These are phyloP conservation scores for Beauveria rudraprayagi DNA, from an alignment of 2,329 filamentous ascomycete genomes.

Conservation along the genomic window DNA sequence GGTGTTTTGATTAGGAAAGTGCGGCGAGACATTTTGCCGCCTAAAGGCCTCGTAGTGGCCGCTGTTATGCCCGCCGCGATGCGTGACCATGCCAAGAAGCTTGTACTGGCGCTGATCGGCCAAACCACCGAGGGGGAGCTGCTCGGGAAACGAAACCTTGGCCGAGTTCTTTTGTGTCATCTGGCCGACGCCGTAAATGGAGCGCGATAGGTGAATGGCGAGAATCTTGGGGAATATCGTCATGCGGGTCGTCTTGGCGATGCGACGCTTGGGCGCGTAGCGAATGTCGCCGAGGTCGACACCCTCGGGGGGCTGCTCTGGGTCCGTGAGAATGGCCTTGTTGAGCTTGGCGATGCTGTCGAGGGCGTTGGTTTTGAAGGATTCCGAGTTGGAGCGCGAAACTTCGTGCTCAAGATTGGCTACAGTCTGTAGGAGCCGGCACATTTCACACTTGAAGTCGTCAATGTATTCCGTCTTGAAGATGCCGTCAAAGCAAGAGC, in stretches of 20 bases:
- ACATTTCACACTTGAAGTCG: slow-evolving; percentile 93
- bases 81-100: slow-evolving; percentile 79
- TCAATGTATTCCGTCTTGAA: slow-evolving; percentile 95
- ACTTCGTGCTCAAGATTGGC: slow-evolving; percentile 54
- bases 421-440: slow-evolving; percentile 74
- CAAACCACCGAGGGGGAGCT: slow-evolving; percentile 72
- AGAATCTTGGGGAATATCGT: slow-evolving; percentile 82
- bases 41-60: slow-evolving; percentile 97
- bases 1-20: slow-evolving; percentile 73
- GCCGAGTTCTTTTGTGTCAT: slow-evolving; percentile 87
- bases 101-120: slow-evolving; percentile 73
- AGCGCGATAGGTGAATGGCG: slow-evolving; percentile 85
- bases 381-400: slow-evolving; percentile 42
- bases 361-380: slow-evolving; percentile 42
- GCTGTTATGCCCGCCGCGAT: slow-evolving; percentile 92
- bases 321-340: slow-evolving; percentile 66
- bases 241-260: slow-evolving; percentile 81
- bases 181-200: slow-evolving; percentile 73
- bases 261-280: slow-evolving; percentile 70
- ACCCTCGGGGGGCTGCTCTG: slow-evolving; percentile 65
- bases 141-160: slow-evolving; percentile 87
- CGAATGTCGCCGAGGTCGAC: slow-evolving; percentile 68
- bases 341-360: slow-evolving; percentile 58
- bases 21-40: slow-evolving; percentile 69
- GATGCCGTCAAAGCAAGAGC: slow-evolving; percentile 84